These are phyloP conservation scores for Wallacemonas sp. DNA, from an alignment of 208 protist genomes.

Conservation along the genomic window DNA sequence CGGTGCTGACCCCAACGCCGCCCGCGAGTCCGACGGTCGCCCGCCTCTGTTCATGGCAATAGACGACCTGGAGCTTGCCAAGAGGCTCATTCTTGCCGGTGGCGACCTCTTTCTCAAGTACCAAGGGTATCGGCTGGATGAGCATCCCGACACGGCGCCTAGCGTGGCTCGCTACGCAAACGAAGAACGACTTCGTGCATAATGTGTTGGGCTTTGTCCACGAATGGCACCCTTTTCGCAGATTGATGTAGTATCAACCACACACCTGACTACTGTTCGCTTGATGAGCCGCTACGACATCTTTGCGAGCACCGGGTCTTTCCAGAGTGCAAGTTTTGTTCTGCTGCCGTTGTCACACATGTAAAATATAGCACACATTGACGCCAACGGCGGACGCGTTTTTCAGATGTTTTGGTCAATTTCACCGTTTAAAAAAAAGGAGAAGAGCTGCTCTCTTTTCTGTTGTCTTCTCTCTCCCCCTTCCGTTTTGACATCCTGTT, in stretches of 20 bases:
- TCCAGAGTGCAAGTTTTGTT: too few species aligned
- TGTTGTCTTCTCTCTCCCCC: not conserved
- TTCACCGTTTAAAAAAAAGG: slow-evolving; percentile 8
- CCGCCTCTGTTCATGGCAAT: slow-evolving; percentile 88
- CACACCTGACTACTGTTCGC: too few species aligned
- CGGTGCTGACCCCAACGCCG: slow-evolving; percentile 70
- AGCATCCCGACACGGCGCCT: slow-evolving; percentile 76
- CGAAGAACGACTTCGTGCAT: not conserved
- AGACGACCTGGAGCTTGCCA: slow-evolving; percentile 61
- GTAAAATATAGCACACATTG: too few species aligned
- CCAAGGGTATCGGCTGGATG: slow-evolving; percentile 66
- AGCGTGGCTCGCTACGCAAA: slow-evolving; percentile 47
- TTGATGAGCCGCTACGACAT: too few species aligned
- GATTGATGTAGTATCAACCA: too few species aligned
- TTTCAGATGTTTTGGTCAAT: not conserved
- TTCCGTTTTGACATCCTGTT: too few species aligned
- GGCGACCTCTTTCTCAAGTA: slow-evolving; percentile 71
- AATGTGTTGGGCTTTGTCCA: too few species aligned
- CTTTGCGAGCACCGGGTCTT: too few species aligned
- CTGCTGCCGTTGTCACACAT: too few species aligned
- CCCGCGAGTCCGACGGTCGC: slow-evolving; percentile 60
- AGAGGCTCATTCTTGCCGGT: slow-evolving; percentile 65
- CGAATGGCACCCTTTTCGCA: too few species aligned
- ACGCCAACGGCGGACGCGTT: too few species aligned
- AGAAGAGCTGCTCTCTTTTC: slow-evolving; percentile 5